These are phyloP conservation scores for Pythium sp. DNA, from an alignment of 352 stramenopile genomes.

Conservation along the genomic window DNA sequence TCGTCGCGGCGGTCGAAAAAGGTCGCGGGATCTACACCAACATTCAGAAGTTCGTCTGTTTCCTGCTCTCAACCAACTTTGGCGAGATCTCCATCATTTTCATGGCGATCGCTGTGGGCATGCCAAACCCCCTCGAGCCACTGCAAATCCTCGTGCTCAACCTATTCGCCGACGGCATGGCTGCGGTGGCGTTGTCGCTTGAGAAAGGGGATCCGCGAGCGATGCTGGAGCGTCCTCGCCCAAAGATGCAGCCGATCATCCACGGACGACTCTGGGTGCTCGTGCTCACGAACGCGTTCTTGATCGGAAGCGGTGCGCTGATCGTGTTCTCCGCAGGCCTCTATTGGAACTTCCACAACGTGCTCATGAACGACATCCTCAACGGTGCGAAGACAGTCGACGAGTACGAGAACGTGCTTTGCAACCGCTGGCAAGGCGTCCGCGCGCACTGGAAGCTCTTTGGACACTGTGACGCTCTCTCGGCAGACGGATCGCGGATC, in stretches of 20 bases:
- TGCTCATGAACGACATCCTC: slow-evolving; percentile 55
- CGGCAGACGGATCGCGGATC: slow-evolving; percentile 41
- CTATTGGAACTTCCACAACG: slow-evolving; percentile 68
- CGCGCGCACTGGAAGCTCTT: slow-evolving; percentile 47
- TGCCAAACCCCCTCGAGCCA: slow-evolving; percentile 89
- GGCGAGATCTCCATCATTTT: slow-evolving; percentile 91
- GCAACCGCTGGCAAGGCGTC: slow-evolving; percentile 48
- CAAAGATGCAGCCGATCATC: slow-evolving; percentile 56
- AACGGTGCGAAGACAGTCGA: slow-evolving; percentile 36
- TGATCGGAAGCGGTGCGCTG: slow-evolving; percentile 45
- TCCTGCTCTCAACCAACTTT: slow-evolving; percentile 98
- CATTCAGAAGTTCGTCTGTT: slow-evolving; percentile 98
- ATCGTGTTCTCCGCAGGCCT: slow-evolving; percentile 54
- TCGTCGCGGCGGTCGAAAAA: slow-evolving; percentile 96
- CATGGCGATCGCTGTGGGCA: slow-evolving; percentile 51
- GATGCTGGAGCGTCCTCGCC: slow-evolving; percentile 61
- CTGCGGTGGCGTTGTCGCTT: slow-evolving; percentile 63
- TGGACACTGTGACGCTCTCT: slow-evolving; percentile 52
- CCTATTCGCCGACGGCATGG: slow-evolving; percentile 95
- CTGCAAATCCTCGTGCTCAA: slow-evolving; percentile 99
- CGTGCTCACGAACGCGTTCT: slow-evolving; percentile 55
- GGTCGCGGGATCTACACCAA: slow-evolving; percentile 97
- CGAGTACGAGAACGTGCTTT: slow-evolving; percentile 59
- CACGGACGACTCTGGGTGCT: slow-evolving; percentile 67
- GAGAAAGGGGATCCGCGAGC: slow-evolving; percentile 64